Conservation (phyloP, 2,329 filamentous ascomycete species). For the Colletotrichum sansevieriae region DNA sequence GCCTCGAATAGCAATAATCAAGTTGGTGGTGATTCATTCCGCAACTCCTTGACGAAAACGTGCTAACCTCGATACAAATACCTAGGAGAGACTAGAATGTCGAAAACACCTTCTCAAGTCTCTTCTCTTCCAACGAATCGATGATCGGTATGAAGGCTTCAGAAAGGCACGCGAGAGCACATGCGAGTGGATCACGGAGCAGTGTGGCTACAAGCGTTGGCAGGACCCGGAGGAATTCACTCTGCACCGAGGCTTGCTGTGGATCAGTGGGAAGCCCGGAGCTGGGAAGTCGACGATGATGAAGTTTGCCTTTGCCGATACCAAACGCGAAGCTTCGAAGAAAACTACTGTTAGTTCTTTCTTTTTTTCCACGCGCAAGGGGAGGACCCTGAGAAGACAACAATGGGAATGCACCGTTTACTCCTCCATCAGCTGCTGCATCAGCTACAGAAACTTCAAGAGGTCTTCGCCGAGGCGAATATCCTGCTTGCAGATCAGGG, state of each 20-base stretch:
- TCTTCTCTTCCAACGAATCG: slow-evolving; percentile 54
- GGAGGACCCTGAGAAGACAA: slow-evolving; percentile 28
- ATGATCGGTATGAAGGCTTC: slow-evolving; percentile 53
- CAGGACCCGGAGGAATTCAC: slow-evolving; percentile 43
- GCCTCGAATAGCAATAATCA: too few relatives aligned
- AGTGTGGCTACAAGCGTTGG: slow-evolving; percentile 53
- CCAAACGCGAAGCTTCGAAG: slow-evolving; percentile 39
- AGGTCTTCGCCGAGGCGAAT: background rate
- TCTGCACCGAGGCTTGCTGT: slow-evolving; percentile 57
- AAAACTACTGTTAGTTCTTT: slow-evolving; percentile 28
- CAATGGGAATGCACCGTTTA: slow-evolving; percentile 36
- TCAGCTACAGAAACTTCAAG: background rate
- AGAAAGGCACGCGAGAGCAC: slow-evolving; percentile 53
- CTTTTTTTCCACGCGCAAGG: slow-evolving; percentile 41
- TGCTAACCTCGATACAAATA: too few relatives aligned
- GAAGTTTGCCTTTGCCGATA: slow-evolving; percentile 51
- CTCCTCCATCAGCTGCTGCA: slow-evolving; percentile 30
- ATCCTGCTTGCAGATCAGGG: too few relatives aligned
- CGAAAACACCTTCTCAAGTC: slow-evolving; percentile 45
- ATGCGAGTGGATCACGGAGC: slow-evolving; percentile 56
- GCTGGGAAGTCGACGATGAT: slow-evolving; percentile 62
- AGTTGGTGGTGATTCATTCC: too few relatives aligned
- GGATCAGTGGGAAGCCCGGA: slow-evolving; percentile 62
- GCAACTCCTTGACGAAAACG: too few relatives aligned
- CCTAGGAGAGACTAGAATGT: too few relatives aligned